These are phyloP conservation scores for Boletus sensibilis DNA, from an alignment of 768 basidiomycete genomes.

Conservation along the genomic window DNA sequence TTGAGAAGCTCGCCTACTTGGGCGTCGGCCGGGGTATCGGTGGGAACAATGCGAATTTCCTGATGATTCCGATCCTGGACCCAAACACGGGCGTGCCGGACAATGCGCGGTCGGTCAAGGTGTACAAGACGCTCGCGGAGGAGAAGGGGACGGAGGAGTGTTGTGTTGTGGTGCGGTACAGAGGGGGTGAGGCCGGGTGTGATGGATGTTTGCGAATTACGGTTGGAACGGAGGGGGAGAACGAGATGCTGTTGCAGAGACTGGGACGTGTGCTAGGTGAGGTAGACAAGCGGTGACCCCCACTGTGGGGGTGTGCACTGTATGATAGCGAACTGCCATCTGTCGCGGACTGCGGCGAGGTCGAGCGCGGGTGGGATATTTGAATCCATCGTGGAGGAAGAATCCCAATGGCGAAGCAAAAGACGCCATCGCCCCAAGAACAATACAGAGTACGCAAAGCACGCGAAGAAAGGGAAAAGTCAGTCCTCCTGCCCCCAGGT, in stretches of 20 bases:
- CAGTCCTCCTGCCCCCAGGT: conserved; percentile 67
- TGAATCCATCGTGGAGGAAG: not conserved
- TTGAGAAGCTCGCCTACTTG: conserved; percentile 46
- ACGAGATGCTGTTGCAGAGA: conserved; percentile 52
- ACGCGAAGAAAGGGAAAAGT: conserved; percentile 61
- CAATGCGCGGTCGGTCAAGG: conserved; percentile 54
- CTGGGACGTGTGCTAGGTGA: conserved; percentile 41
- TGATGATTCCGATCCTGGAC: conserved; percentile 74
- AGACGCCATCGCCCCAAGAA: conserved; percentile 62
- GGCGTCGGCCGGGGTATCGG: conserved; percentile 74
- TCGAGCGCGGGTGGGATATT: not conserved
- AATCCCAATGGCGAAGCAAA: conserved; percentile 46
- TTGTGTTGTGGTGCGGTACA: conserved; percentile 87
- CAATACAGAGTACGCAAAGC: conserved; percentile 55
- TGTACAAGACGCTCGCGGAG: conserved; percentile 86
- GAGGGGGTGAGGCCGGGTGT: conserved; percentile 86
- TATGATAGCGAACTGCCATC: not conserved
- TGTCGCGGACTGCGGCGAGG: not conserved
- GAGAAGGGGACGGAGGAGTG: conserved; percentile 74
- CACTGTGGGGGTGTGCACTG: not conserved
- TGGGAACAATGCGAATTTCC: conserved; percentile 86
- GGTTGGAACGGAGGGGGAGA: conserved; percentile 83
- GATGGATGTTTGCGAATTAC: conserved; percentile 86
- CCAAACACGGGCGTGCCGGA: conserved; percentile 43
- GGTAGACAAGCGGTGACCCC: not conserved